Conservation (phyloP, 1,284 basidiomycete species). For the Anthracocystis panici-leucophaei region DNA sequence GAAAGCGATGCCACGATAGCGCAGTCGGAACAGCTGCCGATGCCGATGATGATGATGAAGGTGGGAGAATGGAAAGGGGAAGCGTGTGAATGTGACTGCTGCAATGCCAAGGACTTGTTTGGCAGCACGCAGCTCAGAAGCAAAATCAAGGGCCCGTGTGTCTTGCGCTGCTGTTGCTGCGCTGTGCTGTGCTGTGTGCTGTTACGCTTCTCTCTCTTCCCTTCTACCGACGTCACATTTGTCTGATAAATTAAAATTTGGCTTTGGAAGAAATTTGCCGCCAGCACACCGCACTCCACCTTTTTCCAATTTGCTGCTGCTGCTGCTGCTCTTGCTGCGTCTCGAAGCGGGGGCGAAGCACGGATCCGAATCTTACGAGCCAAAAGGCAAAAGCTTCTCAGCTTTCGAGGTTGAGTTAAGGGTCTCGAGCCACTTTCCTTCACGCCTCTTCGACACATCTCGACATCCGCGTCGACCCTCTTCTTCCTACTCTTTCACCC, state of each 20-base stretch:
- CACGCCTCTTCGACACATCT: not conserved
- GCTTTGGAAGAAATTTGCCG: not conserved
- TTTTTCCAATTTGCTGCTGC: not conserved
- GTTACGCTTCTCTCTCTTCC: not conserved
- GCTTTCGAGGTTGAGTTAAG: not conserved
- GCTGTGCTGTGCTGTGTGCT: not conserved
- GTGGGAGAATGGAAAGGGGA: not conserved
- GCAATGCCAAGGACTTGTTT: not conserved
- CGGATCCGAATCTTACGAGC: constrained; percentile 15
- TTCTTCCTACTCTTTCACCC: not conserved
- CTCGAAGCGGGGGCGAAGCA: not conserved
- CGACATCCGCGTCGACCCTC: not conserved
- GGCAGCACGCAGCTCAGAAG: constrained; percentile 3
- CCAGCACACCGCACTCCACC: constrained; percentile 13
- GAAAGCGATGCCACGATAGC: not conserved
- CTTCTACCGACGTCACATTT: constrained; percentile 7
- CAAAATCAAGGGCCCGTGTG: constrained; percentile 20
- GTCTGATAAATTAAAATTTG: constrained; percentile 5
- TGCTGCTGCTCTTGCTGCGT: not conserved
- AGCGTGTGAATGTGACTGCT: constrained; percentile 4
- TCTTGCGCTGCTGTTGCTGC: not conserved
- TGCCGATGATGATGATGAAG: not conserved
- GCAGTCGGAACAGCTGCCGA: not conserved
- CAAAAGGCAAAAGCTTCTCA: not conserved
- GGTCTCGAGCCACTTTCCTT: constrained; percentile 5